Evolutionary conservation across 768 basidiomycete species (phyloP), one percentile per base, ranked within the genome.

Genomic region (Mycena sanguinolenta): DNA sequence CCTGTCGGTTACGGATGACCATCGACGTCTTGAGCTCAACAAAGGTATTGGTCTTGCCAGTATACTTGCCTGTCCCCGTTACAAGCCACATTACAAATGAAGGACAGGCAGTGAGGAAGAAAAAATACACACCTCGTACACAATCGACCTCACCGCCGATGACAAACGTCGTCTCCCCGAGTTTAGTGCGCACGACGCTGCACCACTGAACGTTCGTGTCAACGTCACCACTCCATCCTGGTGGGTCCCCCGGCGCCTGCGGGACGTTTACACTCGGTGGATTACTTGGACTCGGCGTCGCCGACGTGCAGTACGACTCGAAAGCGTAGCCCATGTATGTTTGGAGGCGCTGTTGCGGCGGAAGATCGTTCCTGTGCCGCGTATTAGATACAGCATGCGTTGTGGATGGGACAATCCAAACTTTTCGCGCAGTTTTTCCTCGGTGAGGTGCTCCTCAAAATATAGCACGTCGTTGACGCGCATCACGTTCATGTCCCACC

Each of bases 101-200:
- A n/a, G n/a, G n/a, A n/a, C n/a, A n/a, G n/a, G 44, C 21, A 39
- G 69, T 34, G 4, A n/a, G 32, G 32, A 34, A 34, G 10, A 5
- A 10, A 50, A 60, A 44, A 17, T n/a, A 76, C 82, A 67, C 70
- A 93, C 95, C 92, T 78, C 90, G 85, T 25, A 96, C 90, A 76
- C 95, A 97, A 79, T 97, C 95, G 9, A 97, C 95, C 80, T 97
- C 95, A 7, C 96, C 95, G 1, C 95, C 95, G 55, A 96, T 89
- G 66, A 97, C 82, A 58, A 95, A 81, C 50, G 93, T 84, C 32
- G 85, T 87, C 64, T 89, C 85, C 0, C 91, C 93, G 30, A 96
- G 86, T 70, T 93, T 95, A 4, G 94, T 95, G 79, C 94, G 94
- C 53, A 95, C 92, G 61, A 97, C 91, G 69, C 89, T 91, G 75